Evolutionary conservation across 371 early-diverging fungal species (phyloP), one percentile per base, ranked within the genome.

Genomic region (Mortierella sp.): DNA sequence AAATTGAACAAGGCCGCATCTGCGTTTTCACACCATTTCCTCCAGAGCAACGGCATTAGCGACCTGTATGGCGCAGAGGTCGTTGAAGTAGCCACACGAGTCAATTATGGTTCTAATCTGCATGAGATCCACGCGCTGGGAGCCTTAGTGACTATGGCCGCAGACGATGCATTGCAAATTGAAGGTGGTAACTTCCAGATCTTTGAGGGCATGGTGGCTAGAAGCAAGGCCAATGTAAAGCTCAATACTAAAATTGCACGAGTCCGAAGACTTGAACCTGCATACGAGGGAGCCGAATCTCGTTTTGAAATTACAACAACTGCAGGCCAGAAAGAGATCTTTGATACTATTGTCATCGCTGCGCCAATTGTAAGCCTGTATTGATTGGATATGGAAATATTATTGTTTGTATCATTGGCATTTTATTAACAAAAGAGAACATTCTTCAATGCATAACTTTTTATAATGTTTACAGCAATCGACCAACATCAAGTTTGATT

Each of bases 81-180:
- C 6, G 68, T 91, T 6, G 89, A 91, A 28, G 85, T 88, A 6
- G 86, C 89, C 2, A 88, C 89, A 4, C 82, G 94, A 8, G 92
- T 90, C 34, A 94, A 94, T 64, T 94, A 94, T 64, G 92, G 88
- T 5, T 91, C 91, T 43, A 88, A 92, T 76, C 64, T 93, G 12
- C 83, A 90, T 45, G 66, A 77, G 31, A 75, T 91, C 8, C 91
- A 93, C 72, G 90, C 90, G 0, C 64, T 92, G 4, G 90, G 89
- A 6, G 89, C 89, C 0, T 79, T 91, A 65, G 90, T 91, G 17
- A 84, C 89, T 5, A 87, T 90, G 86, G 87, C 87, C 28, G 84
- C 88, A 2, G 53, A 83, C 28, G 86, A 88, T n/a, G 85, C 88
- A 1, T 83, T 87, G 64, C 79, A 86, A 10, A 78, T 91, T n/a